Percentiles rank a stretch among this genome's conserved stretches.
These are phyloP conservation scores for Arthrobotrys sphaeroides DNA, from an alignment of 2,329 filamentous ascomycete species.

Conservation along the genomic window DNA sequence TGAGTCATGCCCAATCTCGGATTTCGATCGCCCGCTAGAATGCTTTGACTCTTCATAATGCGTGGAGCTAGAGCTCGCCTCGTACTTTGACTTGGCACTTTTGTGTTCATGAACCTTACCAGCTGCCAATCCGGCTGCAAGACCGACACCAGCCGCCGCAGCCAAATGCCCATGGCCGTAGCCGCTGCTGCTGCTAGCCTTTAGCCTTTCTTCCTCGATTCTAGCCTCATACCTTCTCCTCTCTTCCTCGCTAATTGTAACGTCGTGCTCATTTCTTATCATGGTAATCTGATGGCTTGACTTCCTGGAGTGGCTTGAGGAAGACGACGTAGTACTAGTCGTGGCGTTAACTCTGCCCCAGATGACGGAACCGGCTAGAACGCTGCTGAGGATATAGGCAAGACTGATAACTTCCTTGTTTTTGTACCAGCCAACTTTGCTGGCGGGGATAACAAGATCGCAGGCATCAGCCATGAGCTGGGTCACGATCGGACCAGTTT, in stretches of 20 bases:
- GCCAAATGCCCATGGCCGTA: neutral
- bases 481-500: slow-evolving; percentile 34
- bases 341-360: slow-evolving; percentile 50
- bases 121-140: neutral
- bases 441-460: slow-evolving; percentile 46
- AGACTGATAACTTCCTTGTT: slow-evolving; percentile 44
- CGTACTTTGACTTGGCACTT: slow-evolving; percentile 4
- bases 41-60: neutral
- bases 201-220: slow-evolving; percentile 6
- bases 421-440: slow-evolving; percentile 45
- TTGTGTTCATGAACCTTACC: neutral
- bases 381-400: slow-evolving; percentile 33
- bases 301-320: neutral
- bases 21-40: slow-evolving; percentile 1
- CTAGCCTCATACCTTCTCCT: slow-evolving; percentile 14
- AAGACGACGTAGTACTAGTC: no score
- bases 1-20: neutral
- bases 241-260: slow-evolving; percentile 11
- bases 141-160: neutral
- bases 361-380: slow-evolving; percentile 45
- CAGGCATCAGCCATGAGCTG: slow-evolving; percentile 48
- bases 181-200: neutral
- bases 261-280: slow-evolving; percentile 40
- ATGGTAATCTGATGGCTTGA: slow-evolving; percentile 36
- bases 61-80: slow-evolving; percentile 3